Evolutionary conservation across 176 grass and related monocot species (phyloP).

Genomic region (Musa acuminata): DNA sequence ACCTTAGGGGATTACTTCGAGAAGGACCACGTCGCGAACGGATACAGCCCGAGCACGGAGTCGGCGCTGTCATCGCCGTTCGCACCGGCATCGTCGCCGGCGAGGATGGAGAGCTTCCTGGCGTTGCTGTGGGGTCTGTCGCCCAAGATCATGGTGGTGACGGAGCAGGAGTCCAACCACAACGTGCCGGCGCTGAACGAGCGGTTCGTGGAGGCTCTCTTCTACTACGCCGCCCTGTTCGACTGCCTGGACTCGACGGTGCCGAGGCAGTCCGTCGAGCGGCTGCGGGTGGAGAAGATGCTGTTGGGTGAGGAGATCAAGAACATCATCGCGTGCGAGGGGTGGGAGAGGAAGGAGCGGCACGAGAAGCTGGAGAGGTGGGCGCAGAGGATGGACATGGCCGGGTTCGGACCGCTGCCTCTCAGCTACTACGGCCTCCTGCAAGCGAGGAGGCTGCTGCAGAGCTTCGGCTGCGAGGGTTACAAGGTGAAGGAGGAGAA

Average conservation of each 20-base stretch:
- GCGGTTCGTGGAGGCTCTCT: constrained; percentile 74
- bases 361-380: constrained; percentile 70
- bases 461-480: constrained; percentile 50
- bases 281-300: constrained; percentile 66
- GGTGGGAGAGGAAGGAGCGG: constrained; percentile 53
- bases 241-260: constrained; percentile 77
- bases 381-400: constrained; percentile 44
- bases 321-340: constrained; percentile 78
- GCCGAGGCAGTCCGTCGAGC: constrained; percentile 59
- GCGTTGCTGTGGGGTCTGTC: constrained; percentile 43
- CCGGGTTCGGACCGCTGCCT: constrained; percentile 42
- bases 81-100: constrained; percentile 26
- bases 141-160: constrained; percentile 60
- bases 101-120: constrained; percentile 53
- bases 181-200: constrained; percentile 50
- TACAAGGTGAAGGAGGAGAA: constrained; percentile 68
- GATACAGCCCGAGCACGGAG: constrained; percentile 4
- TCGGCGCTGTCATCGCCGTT: constrained; percentile 5
- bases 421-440: constrained; percentile 68
- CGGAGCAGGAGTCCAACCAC: constrained; percentile 92
- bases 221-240: constrained; percentile 89
- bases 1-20: not conserved
- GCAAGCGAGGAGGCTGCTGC: constrained; percentile 50
- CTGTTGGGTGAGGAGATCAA: constrained; percentile 76
- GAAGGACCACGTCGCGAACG: constrained; percentile 23